Evolutionary conservation across 495 filamentous ascomycete species (phyloP), one percentile per base, ranked within the genome.

Genomic region (Tuber aestivum): DNA sequence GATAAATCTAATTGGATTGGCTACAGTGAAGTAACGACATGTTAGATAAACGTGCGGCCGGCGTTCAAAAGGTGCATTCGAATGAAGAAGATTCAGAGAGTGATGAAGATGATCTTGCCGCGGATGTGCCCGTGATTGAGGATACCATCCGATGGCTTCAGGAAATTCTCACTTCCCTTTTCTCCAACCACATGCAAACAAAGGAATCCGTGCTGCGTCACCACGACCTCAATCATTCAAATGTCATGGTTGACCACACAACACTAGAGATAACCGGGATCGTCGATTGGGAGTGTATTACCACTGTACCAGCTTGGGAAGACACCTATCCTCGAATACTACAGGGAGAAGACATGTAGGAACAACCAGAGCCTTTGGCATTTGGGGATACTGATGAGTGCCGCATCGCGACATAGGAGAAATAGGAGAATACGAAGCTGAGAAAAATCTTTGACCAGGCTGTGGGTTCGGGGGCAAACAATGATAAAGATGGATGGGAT

Each of bases 201-300:
- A 27, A 72, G 4, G 50, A 71, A 45, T 77, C 74, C 50, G 65
- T 86, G 71, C 83, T 89, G 18, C 84, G 81, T 74, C 86, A 89
- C 45, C 80, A 86, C 50, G 83, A 89, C 70, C 81, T 90, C 12
- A 86, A 83, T 1, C 73, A 83, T 10, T 80, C 83, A n/a, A 89
- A 89, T 79, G 85, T 90, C 44, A 79, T 89, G 42, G 84, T 89
- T 3, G 81, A 87, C 70, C 73, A 70, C 23, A 77, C 85, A 18
- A 75, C 83, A 2, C 85, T 84, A 7, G 37, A 82, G 5, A 78
- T 89, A 18, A 85, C 85, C 10, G 88, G 83, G n/a, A 65, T 90
- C 5, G 73, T 89, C 41, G 87, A 86, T 76, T 90, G 88, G 88
- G 85, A 89, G 69, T 87, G 85, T 76, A 81, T 88, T n/a, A 84